Conservation (phyloP, 2,329 filamentous ascomycete species). For the Rhynchosporium agropyri region DNA sequence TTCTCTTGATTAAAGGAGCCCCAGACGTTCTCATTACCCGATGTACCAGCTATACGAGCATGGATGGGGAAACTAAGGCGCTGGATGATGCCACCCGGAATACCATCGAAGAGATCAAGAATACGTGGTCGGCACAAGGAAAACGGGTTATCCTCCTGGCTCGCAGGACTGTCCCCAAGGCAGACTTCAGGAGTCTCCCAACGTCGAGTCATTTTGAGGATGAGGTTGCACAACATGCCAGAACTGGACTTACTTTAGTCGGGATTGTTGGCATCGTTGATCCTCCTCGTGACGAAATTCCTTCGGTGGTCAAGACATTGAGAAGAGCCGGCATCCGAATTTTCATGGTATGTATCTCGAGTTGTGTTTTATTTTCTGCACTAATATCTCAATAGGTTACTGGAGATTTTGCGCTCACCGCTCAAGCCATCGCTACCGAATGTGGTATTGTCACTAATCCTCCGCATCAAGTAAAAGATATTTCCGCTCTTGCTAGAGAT, state of each 20-base stretch:
- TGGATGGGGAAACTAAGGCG: conserved; percentile 55
- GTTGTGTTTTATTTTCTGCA: neutral
- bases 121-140: conserved; percentile 68
- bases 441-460: conserved; percentile 69
- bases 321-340: conserved; percentile 73
- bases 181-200: conserved; percentile 45
- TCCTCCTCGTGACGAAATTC: conserved; percentile 61
- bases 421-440: conserved; percentile 70
- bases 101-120: conserved; percentile 61
- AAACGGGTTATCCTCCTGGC: conserved; percentile 69
- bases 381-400: conserved; percentile 56
- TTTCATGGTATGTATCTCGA: conserved; percentile 62
- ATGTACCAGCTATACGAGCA: conserved; percentile 59
- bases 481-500: conserved; percentile 46
- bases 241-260: conserved; percentile 52
- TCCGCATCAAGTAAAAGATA: conserved; percentile 52
- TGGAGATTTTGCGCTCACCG: conserved; percentile 76
- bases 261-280: conserved; percentile 62
- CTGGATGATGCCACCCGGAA: conserved; percentile 51
- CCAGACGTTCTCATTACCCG: conserved; percentile 71
- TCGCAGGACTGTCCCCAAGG: conserved; percentile 56
- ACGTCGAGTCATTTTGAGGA: conserved; percentile 57
- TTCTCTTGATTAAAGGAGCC: conserved; percentile 78
- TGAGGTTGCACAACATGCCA: conserved; percentile 57
- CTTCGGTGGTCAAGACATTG: conserved; percentile 61